Evolutionary conservation across 495 filamentous ascomycete species (phyloP).

Genomic region (Daldinia loculata): DNA sequence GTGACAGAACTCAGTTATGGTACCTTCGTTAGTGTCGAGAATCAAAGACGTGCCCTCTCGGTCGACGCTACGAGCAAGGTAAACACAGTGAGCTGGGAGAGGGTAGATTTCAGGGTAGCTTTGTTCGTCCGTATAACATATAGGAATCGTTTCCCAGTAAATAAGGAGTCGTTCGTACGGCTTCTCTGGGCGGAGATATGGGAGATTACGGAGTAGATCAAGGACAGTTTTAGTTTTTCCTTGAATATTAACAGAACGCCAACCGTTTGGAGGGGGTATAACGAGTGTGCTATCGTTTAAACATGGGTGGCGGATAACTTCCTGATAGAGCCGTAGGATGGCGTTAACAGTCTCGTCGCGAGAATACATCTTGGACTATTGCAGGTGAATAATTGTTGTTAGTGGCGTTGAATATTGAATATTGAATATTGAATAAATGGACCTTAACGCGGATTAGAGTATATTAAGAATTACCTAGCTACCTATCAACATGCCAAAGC

Average conservation of each 20-base stretch:
- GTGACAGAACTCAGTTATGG: slow-evolving; percentile 15
- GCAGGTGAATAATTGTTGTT: not conserved
- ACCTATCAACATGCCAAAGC: not conserved
- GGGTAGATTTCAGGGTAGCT: slow-evolving; percentile 1
- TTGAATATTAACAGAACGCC: slow-evolving; percentile 6
- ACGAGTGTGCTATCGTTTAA: slow-evolving; percentile 4
- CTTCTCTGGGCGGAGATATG: slow-evolving; percentile 4
- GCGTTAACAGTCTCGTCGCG: slow-evolving; percentile 12
- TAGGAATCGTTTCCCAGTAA: slow-evolving; percentile 19
- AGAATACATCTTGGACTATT: slow-evolving; percentile 14
- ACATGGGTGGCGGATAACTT: slow-evolving; percentile 25
- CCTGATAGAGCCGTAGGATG: slow-evolving; percentile 10
- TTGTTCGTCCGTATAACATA: slow-evolving; percentile 1
- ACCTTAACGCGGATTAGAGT: not conserved
- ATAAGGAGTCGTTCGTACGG: not conserved
- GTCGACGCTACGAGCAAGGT: slow-evolving; percentile 11
- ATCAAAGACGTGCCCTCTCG: slow-evolving; percentile 22
- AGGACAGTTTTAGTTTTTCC: slow-evolving; percentile 18
- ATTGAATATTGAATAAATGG: not conserved
- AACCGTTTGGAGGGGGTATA: slow-evolving; percentile 11
- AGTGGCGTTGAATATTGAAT: not conserved
- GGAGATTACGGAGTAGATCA: slow-evolving; percentile 22
- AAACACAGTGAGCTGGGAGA: slow-evolving; percentile 18
- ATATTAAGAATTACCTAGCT: not conserved
- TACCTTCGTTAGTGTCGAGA: slow-evolving; percentile 20